These are phyloP conservation scores for Populus simonii DNA, from an alignment of 345 rosid species.

Conservation along the genomic window DNA sequence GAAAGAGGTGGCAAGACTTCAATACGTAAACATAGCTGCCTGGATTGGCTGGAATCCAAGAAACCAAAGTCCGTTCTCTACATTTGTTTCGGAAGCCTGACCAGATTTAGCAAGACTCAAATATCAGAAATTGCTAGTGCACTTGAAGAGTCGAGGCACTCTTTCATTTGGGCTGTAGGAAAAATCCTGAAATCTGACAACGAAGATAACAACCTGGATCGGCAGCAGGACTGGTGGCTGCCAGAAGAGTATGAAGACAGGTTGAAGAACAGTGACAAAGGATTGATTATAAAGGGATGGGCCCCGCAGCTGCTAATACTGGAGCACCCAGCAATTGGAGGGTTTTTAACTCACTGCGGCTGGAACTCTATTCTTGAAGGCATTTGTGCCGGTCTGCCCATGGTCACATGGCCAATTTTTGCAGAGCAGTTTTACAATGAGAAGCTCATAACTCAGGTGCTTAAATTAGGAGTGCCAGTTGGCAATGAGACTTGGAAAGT, in stretches of 20 bases:
- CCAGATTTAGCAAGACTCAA: constrained; percentile 20
- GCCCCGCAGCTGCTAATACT: constrained; percentile 33
- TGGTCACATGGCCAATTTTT: constrained; percentile 42
- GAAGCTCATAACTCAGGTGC: constrained; percentile 35
- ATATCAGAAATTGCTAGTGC: constrained; percentile 16
- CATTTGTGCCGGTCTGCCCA: constrained; percentile 21
- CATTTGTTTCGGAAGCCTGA: constrained; percentile 27
- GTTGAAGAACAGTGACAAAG: constrained; percentile 16
- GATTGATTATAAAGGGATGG: constrained; percentile 35
- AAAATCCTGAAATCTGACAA: constrained; percentile 5
- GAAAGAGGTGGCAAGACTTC: constrained; percentile 23
- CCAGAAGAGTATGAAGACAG: constrained; percentile 23
- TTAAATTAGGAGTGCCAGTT: constrained; percentile 25
- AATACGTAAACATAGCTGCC: constrained; percentile 6
- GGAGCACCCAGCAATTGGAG: constrained; percentile 34
- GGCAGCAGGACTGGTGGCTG: constrained; percentile 20
- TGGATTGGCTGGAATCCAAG: constrained; percentile 32
- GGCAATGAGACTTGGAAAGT: constrained; percentile 32
- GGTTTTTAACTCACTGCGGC: constrained; percentile 47
- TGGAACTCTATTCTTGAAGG: constrained; percentile 45
- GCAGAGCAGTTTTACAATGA: constrained; percentile 43
- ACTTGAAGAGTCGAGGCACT: constrained; percentile 19
- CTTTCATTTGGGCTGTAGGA: constrained; percentile 27
- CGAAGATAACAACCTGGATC: neutral
- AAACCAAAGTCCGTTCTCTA: constrained; percentile 30